phyloP scores from a whole-genome alignment of 2,329 filamentous ascomycete species.

The Phyllosticta capitalensis region DNA sequence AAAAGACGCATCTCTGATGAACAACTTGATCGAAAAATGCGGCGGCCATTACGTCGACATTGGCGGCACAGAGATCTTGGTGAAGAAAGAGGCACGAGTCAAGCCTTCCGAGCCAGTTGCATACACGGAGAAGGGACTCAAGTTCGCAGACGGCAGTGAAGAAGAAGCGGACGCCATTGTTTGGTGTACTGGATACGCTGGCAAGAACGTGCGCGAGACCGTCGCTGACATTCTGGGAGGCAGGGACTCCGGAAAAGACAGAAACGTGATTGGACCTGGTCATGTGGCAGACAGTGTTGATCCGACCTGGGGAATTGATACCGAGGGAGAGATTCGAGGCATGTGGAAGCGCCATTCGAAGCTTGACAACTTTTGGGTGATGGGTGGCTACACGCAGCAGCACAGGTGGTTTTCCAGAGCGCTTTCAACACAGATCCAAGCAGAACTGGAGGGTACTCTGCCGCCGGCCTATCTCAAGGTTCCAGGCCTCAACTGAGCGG shows the following conservation, averaged over 20 bases:
- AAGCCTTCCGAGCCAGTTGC: conserved; percentile 26
- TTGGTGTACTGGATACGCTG: conserved; percentile 38
- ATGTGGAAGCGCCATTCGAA: conserved; percentile 5
- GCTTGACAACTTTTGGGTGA: background rate
- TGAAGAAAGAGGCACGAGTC: conserved; percentile 22
- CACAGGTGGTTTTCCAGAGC: conserved; percentile 3
- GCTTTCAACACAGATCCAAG: conserved; percentile 1
- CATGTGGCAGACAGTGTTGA: conserved; percentile 27
- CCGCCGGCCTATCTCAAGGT: background rate
- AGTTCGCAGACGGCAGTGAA: conserved; percentile 34
- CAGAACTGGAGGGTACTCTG: background rate
- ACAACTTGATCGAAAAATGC: conserved; percentile 24
- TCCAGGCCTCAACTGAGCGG: too few relatives aligned
- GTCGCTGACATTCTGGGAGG: conserved; percentile 20
- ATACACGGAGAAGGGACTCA: conserved; percentile 31
- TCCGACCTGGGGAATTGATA: conserved; percentile 33
- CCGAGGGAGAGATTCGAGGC: conserved; percentile 18
- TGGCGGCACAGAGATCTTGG: conserved; percentile 33
- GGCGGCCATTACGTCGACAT: conserved; percentile 43
- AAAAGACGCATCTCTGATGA: conserved; percentile 16
- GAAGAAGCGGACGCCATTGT: conserved; percentile 38
- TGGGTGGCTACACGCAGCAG: conserved; percentile 5
- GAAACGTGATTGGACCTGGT: conserved; percentile 17
- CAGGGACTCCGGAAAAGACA: background rate
- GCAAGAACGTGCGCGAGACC: conserved; percentile 24